Percentiles rank a stretch among this genome's conserved stretches.
Evolutionary conservation across 306 rosid species (phyloP).

Genomic region (Corylus avellana): DNA sequence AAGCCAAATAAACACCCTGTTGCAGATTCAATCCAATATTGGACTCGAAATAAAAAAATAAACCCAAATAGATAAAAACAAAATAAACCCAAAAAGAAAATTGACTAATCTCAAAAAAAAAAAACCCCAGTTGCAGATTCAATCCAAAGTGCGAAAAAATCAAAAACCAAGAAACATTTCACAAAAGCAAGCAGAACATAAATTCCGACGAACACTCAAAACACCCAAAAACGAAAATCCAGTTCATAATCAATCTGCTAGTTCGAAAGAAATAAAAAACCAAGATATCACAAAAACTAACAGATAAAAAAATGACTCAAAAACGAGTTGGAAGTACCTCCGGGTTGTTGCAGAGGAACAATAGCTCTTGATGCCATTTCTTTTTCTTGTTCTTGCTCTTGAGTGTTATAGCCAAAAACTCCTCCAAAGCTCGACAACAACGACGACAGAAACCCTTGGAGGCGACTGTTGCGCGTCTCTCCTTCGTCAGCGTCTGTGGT

Average conservation of each 20-base stretch:
- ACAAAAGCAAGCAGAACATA: neutral
- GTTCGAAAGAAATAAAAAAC: neutral
- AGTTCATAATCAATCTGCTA: neutral
- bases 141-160: neutral
- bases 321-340: slow-evolving; percentile 21
- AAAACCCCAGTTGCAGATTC: neutral
- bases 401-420: slow-evolving; percentile 46
- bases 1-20: no score
- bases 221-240: neutral
- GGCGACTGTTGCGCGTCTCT: slow-evolving; percentile 66
- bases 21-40: no score
- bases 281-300: neutral
- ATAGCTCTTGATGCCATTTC: slow-evolving; percentile 58
- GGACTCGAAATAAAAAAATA: neutral
- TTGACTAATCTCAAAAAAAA: neutral
- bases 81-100: neutral
- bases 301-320: neutral
- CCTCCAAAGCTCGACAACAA: slow-evolving; percentile 71
- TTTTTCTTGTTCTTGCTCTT: slow-evolving; percentile 34
- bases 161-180: no score
- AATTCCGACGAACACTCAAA: neutral
- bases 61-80: neutral
- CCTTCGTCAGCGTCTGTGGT: slow-evolving; percentile 37
- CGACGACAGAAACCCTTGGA: slow-evolving; percentile 65
- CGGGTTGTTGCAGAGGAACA: slow-evolving; percentile 35